phyloP scores from a whole-genome alignment of 179 eudicot genomes.

The Spergularia azorica region DNA sequence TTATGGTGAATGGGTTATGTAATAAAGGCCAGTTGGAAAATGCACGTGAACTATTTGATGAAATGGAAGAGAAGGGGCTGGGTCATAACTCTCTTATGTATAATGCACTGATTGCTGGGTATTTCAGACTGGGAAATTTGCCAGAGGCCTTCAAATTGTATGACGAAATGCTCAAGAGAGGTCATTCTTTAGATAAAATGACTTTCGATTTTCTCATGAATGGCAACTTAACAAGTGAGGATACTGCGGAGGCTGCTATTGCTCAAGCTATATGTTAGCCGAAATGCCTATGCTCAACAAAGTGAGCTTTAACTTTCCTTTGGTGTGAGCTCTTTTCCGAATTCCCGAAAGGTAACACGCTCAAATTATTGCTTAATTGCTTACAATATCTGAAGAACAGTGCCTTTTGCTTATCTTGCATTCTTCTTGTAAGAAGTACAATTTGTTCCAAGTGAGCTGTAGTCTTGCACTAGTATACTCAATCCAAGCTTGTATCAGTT shows the following conservation, averaged over 20 bases:
- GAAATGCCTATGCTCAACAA: slow-evolving; percentile 4
- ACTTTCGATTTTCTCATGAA: slow-evolving; percentile 68
- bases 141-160: slow-evolving; percentile 76
- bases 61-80: slow-evolving; percentile 55
- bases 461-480: no score
- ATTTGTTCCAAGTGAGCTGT: no score
- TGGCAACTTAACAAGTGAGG: slow-evolving; percentile 40
- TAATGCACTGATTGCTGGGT: slow-evolving; percentile 62
- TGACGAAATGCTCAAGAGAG: slow-evolving; percentile 80
- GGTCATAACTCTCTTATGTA: slow-evolving; percentile 60
- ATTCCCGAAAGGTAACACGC: slow-evolving; percentile 24
- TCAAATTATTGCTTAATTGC: neutral
- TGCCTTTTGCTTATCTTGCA: neutral
- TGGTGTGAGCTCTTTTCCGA: slow-evolving; percentile 9
- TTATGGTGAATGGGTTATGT: slow-evolving; percentile 71
- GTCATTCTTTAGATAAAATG: slow-evolving; percentile 62
- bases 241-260: slow-evolving; percentile 1
- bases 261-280: slow-evolving; percentile 9
- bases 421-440: neutral
- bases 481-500: neutral
- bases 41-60: slow-evolving; percentile 58
- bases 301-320: neutral
- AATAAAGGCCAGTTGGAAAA: slow-evolving; percentile 59
- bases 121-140: slow-evolving; percentile 75
- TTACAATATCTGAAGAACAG: neutral